Percentiles rank a stretch among this genome's conserved stretches.
These are phyloP conservation scores for Globisporangium nagaii DNA, from an alignment of 352 stramenopile genomes.

Conservation along the genomic window DNA sequence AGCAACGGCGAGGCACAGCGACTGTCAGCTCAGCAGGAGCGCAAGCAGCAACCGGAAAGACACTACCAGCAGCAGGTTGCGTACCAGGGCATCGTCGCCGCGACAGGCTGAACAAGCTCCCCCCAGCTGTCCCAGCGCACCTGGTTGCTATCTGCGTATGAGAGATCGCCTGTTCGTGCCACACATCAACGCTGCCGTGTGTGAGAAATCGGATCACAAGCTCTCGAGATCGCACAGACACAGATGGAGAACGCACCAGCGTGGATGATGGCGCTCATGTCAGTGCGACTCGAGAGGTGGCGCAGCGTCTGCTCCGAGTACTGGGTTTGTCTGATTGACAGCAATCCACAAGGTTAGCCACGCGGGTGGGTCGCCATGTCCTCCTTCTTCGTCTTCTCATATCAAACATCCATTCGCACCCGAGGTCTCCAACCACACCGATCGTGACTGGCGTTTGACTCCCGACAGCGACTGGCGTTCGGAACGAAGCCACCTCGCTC, in stretches of 20 bases:
- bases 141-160: slow-evolving; percentile 86
- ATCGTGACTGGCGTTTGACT: slow-evolving; percentile 58
- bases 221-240: no score
- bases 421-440: slow-evolving; percentile 87
- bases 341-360: background rate
- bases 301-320: slow-evolving; percentile 83
- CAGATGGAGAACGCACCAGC: slow-evolving; percentile 24
- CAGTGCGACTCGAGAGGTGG: slow-evolving; percentile 39
- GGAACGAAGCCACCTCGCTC: slow-evolving; percentile 54
- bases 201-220: background rate
- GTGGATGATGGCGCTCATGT: slow-evolving; percentile 60
- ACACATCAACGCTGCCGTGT: background rate
- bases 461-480: slow-evolving; percentile 38
- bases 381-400: background rate
- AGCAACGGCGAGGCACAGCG: background rate
- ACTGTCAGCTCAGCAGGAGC: background rate
- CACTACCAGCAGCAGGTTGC: no score
- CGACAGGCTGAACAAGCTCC: slow-evolving; percentile 75
- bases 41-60: no score
- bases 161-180: slow-evolving; percentile 64
- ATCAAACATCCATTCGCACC: slow-evolving; percentile 23
- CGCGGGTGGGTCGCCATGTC: background rate
- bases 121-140: slow-evolving; percentile 88
- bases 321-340: slow-evolving; percentile 66
- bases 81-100: slow-evolving; percentile 51